Evolutionary conservation across 345 rosid species (phyloP), one percentile per base, ranked within the genome.

Genomic region (Citrus inodora): DNA sequence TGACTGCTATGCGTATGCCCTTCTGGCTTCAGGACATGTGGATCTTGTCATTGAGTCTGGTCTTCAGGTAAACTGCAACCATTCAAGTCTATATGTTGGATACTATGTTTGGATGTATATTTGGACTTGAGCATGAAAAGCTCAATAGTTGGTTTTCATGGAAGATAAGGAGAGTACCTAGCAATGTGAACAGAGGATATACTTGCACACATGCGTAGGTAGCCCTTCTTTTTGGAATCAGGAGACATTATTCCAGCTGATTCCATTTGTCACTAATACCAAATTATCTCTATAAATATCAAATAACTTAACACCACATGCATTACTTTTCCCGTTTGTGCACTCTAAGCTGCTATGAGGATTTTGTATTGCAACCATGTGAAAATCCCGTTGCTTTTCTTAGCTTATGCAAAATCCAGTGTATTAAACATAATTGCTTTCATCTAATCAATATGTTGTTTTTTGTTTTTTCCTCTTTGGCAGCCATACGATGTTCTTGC

Each of bases 1-100:
- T 80, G 99, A 96, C 84, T 96, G 99, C 88, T 94, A 96, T 56
- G 98, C 98, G 71, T 96, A 91, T 83, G 98, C 99, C 51, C 97
- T 96, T 73, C 67, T 96, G 87, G 95, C 99, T 77, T 93, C 98
- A 63, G 99, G 99, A 74, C 89, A 71, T 74, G 99, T 96, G 66
- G 99, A 96, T 91, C 97, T 94, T 68, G 99, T 94, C 48, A 81
- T 94, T 17, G 99, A 96, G 82, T 96, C 98, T 9, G 97, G 97
- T 78, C 91, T 96, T 59, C 89, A 88, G 98, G 98, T 96, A 90
- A 75, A 68, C 38, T 42, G 42, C 70, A 27, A 21, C 21, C 32
- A 42, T 13, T 22, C 3, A 63, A 64, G 22, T 75, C 32, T 46
- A 6, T 11, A 53, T 17, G 42, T 7, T 76, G 67, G 48, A 75